Conservation (phyloP, 2,329 filamentous ascomycete species). For the Periconia macrospinosa region DNA sequence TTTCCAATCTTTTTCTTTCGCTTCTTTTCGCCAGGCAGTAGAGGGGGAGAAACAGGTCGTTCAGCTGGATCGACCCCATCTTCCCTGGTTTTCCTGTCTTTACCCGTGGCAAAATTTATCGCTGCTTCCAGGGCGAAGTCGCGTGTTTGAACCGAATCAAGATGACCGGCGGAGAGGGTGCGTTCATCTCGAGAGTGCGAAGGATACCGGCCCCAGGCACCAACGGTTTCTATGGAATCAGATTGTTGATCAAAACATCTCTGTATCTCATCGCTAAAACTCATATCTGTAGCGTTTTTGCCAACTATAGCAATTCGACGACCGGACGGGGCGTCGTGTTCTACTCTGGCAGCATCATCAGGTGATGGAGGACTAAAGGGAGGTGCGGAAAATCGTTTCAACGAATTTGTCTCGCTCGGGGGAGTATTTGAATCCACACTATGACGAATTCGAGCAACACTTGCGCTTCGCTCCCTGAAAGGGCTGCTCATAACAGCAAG, state of each 20-base stretch:
- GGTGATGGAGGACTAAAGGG: slow-evolving; percentile 3
- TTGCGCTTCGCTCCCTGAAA: slow-evolving; percentile 37
- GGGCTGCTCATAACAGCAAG: slow-evolving; percentile 28
- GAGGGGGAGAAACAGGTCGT: slow-evolving; percentile 19
- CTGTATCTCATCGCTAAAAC: slow-evolving; percentile 13
- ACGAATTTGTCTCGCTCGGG: background rate
- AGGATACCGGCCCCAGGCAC: slow-evolving; percentile 52
- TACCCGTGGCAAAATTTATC: slow-evolving; percentile 22
- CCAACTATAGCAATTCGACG: slow-evolving; percentile 24
- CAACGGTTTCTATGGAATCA: slow-evolving; percentile 27
- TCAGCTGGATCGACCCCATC: slow-evolving; percentile 30
- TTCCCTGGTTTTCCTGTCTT: slow-evolving; percentile 15
- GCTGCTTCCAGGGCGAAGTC: slow-evolving; percentile 47
- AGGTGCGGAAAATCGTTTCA: slow-evolving; percentile 15
- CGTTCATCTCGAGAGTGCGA: slow-evolving; percentile 49
- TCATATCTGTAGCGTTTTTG: slow-evolving; percentile 8
- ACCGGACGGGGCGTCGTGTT: background rate
- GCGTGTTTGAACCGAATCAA: slow-evolving; percentile 43
- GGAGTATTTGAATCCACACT: background rate
- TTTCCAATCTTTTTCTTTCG: slow-evolving; percentile 63
- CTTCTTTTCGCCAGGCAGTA: slow-evolving; percentile 30
- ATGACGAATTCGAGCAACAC: slow-evolving; percentile 7
- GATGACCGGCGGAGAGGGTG: slow-evolving; percentile 41
- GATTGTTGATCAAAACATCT: slow-evolving; percentile 29
- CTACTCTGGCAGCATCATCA: background rate